Evolutionary conservation across 1,139 yeast genomes (phyloP), one percentile per base, ranked within the genome.

Genomic region (Candida glucosophila): DNA sequence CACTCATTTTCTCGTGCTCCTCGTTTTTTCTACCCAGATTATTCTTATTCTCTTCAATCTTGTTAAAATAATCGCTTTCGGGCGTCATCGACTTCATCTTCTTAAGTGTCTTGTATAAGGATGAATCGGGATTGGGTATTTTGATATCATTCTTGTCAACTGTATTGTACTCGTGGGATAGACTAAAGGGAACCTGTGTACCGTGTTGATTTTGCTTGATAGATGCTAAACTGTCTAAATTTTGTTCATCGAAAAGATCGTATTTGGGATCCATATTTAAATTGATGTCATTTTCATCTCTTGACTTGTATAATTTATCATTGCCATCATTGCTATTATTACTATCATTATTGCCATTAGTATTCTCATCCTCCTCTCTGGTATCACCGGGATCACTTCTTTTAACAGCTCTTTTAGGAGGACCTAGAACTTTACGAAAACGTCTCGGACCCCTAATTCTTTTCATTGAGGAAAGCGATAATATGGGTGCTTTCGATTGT

Each of bases 381-480:
- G n/a, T n/a, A n/a, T n/a, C n/a, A n/a, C n/a, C n/a, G n/a, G n/a
- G n/a, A 8, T 16, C 18, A 16, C 18, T 19, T n/a, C 37, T 26
- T 23, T 51, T 42, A 6, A 52, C 40, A 3, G 58, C 59, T 21
- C 67, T 40, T 35, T 57, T 50, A 1, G 67, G 67, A 4, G 64
- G 65, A 0, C 69, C 70, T 26, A 63, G 37, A 6, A 48, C 32
- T 32, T 47, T 52, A 5, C 64, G 61, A 29, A 58, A 55, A 27
- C 60, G 36, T 33, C 64, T 40, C 2, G 54, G 42, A 2, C 63
- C 54, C 22, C 55, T 34, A 28, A 43, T 41, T 26, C 52, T 35
- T 35, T 52, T 52, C n/a, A 9, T 16, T 8, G 9, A 13, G 12
- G 12, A 19, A 10, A 52, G 31, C 23, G 29, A 23, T 11, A 24